A percentile compares a stretch with the other conserved stretches of the same genome.
These are phyloP conservation scores for Dimargaris xerosporica DNA, from an alignment of 192 early-diverging fungal species.

Conservation along the genomic window DNA sequence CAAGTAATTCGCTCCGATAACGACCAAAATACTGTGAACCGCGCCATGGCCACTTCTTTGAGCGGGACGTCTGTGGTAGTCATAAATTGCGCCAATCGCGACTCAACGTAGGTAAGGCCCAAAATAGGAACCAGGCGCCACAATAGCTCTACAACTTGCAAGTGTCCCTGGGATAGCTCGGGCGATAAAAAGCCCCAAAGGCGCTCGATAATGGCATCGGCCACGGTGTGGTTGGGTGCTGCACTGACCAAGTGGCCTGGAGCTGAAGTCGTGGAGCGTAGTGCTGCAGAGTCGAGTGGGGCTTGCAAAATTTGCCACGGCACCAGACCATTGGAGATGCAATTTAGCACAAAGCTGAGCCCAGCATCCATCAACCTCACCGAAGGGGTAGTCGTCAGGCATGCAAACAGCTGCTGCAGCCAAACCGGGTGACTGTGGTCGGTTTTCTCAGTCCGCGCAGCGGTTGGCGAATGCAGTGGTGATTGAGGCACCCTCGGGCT, in stretches of 20 bases:
- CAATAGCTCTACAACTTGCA: conserved; percentile 44
- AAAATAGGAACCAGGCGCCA: conserved; percentile 41
- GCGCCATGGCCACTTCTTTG: neutral
- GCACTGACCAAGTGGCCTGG: neutral
- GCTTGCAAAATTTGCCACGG: too few relatives aligned
- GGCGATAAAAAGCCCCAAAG: conserved; percentile 56
- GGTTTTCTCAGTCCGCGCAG: too few relatives aligned
- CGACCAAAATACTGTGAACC: conserved; percentile 58
- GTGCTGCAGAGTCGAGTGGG: too few relatives aligned
- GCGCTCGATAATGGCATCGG: conserved; percentile 20
- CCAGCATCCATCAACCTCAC: too few relatives aligned
- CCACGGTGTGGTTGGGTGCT: neutral
- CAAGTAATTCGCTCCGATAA: conserved; percentile 21
- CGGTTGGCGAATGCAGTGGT: too few relatives aligned
- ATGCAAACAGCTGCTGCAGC: too few relatives aligned
- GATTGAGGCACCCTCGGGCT: too few relatives aligned
- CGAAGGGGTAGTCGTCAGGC: too few relatives aligned
- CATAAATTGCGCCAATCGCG: conserved; percentile 29
- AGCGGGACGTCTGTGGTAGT: neutral
- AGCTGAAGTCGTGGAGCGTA: neutral
- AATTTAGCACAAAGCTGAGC: too few relatives aligned
- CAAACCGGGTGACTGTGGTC: too few relatives aligned
- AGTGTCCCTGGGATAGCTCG: conserved; percentile 35
- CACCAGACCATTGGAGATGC: too few relatives aligned
- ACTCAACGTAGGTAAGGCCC: conserved; percentile 41